Conservation (phyloP, 2,329 filamentous ascomycete species). For the Coniochaeta ligniaria region DNA sequence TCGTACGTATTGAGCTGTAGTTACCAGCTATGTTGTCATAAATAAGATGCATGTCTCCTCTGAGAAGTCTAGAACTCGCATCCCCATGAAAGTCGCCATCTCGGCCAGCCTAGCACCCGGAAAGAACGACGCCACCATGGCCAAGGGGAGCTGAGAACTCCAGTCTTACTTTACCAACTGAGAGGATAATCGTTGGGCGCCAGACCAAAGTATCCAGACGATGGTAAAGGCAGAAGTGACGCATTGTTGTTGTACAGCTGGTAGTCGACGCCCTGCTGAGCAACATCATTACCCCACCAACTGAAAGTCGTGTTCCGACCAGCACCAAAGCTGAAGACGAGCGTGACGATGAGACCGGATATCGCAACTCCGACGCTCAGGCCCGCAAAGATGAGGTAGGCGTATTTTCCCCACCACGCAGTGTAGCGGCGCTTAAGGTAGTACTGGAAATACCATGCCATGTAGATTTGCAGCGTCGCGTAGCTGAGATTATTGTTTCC, state of each 20-base stretch:
- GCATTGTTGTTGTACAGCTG: slow-evolving; percentile 5
- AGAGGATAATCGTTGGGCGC: slow-evolving; percentile 1
- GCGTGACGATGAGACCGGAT: slow-evolving; percentile 34
- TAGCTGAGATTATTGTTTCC: slow-evolving; percentile 21
- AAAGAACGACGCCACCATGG: too few species aligned
- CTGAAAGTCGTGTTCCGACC: not conserved
- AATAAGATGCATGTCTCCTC: too few species aligned
- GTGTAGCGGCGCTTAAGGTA: slow-evolving; percentile 19
- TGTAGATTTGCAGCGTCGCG: slow-evolving; percentile 20
- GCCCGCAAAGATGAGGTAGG: slow-evolving; percentile 17
- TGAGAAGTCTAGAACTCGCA: too few species aligned
- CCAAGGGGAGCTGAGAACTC: too few species aligned
- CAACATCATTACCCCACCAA: not conserved
- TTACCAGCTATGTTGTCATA: too few species aligned
- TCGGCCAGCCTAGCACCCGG: too few species aligned
- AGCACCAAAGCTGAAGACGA: slow-evolving; percentile 22
- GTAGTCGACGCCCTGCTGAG: not conserved
- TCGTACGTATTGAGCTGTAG: too few species aligned
- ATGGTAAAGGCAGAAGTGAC: not conserved
- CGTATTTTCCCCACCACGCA: slow-evolving; percentile 21
- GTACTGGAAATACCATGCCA: slow-evolving; percentile 19
- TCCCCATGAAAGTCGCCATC: too few species aligned
- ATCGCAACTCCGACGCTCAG: slow-evolving; percentile 23
- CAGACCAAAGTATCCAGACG: slow-evolving; percentile 1
- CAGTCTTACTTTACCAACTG: not conserved